Evolutionary conservation across 2,329 filamentous ascomycete genomes (phyloP).

Genomic region (Pseudodiploospora longispora): DNA sequence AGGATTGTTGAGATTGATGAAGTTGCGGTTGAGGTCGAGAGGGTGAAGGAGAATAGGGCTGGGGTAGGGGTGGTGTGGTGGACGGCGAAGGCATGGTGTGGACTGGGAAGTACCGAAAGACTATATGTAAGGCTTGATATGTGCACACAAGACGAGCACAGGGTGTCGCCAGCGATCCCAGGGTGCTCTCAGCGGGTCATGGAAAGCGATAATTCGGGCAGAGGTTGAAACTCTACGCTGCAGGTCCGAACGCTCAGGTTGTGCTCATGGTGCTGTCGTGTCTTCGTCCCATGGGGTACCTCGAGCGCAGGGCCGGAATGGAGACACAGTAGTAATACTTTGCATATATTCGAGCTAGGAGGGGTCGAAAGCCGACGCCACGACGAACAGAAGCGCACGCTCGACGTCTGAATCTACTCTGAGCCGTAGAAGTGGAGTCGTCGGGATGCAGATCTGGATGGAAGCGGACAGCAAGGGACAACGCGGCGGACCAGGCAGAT

Average conservation of each 20-base stretch:
- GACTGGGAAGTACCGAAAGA: slow-evolving; percentile 4
- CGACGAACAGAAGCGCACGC: no score
- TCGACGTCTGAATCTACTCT: no score
- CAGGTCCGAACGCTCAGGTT: slow-evolving; percentile 7
- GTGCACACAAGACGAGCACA: slow-evolving; percentile 6
- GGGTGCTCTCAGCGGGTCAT: slow-evolving; percentile 9
- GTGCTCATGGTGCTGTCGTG: slow-evolving; percentile 2
- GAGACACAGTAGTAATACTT: no score
- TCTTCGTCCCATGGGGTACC: slow-evolving; percentile 8
- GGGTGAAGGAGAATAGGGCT: not conserved
- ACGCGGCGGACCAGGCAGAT: no score
- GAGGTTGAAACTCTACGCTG: slow-evolving; percentile 7
- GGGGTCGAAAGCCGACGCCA: no score
- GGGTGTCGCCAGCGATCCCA: slow-evolving; percentile 8
- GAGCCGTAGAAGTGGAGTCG: no score
- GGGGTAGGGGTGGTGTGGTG: not conserved
- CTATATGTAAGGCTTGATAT: slow-evolving; percentile 5
- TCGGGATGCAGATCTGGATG: no score
- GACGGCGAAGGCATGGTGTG: slow-evolving; percentile 8
- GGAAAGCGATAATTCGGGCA: slow-evolving; percentile 5
- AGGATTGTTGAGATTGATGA: slow-evolving; percentile 14
- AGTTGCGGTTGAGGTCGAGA: slow-evolving; percentile 13
- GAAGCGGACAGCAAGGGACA: no score
- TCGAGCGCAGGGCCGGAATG: not conserved
- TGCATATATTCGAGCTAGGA: no score